Conservation (phyloP, 1,139 yeast species). For the Yamadazyma conglobata region DNA sequence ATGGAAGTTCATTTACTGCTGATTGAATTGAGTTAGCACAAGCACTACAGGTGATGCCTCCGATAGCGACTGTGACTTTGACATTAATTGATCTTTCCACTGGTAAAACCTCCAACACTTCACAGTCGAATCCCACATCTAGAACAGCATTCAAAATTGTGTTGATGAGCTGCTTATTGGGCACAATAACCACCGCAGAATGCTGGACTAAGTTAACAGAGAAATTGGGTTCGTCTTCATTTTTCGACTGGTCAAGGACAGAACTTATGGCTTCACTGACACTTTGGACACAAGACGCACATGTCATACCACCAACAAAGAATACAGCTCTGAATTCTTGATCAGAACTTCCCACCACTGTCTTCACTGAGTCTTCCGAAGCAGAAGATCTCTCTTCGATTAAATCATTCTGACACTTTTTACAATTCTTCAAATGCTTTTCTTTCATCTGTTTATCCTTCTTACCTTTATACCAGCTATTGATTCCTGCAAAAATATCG, state of each 20-base stretch:
- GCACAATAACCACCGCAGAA: conserved; percentile 43
- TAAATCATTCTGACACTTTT: conserved; percentile 25
- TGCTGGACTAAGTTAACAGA: conserved; percentile 44
- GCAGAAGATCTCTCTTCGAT: conserved; percentile 7
- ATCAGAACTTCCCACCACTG: conserved; percentile 25
- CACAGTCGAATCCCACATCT: conserved; percentile 57
- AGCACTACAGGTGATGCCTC: conserved; percentile 75
- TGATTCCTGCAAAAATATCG: conserved; percentile 17
- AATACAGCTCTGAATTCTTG: conserved; percentile 48
- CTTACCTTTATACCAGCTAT: conserved; percentile 10
- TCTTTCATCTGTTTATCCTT: conserved; percentile 11
- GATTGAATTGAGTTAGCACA: conserved; percentile 57
- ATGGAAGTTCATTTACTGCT: conserved; percentile 49
- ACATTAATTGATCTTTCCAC: conserved; percentile 45
- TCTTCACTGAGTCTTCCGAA: conserved; percentile 18
- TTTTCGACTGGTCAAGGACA: conserved; percentile 18
- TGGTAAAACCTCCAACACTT: conserved; percentile 58
- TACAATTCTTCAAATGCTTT: conserved; percentile 31
- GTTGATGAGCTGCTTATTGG: conserved; percentile 53
- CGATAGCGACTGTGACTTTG: conserved; percentile 57
- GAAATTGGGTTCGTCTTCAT: conserved; percentile 23
- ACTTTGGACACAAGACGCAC: conserved; percentile 54
- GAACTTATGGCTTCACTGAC: conserved; percentile 43
- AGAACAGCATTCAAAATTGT: conserved; percentile 43
- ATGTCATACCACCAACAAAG: conserved; percentile 63